Conservation (phyloP, 345 rosid species). For the Euphorbia lathyris region DNA sequence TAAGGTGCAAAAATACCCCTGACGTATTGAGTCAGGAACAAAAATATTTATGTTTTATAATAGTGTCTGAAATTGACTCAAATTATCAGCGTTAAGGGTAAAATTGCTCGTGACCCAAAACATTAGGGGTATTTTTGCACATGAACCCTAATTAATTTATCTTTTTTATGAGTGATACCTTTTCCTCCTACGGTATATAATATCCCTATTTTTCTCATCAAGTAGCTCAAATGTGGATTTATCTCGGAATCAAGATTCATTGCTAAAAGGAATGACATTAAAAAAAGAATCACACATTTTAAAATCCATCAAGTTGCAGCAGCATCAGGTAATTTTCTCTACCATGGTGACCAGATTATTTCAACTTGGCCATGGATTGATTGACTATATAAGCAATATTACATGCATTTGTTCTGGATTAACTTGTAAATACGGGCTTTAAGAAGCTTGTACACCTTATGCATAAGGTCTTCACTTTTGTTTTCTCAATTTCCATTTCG, state of each 20-base stretch:
- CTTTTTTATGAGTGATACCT: neutral
- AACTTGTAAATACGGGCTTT: neutral
- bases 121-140: no score
- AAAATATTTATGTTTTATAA: no score
- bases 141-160: no score
- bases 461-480: no score
- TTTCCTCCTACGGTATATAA: slow-evolving; percentile 18
- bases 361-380: neutral
- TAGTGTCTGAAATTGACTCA: no score
- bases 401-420: neutral
- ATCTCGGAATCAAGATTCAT: slow-evolving; percentile 69
- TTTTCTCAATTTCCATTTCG: neutral
- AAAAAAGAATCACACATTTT: slow-evolving; percentile 58
- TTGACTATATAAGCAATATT: no score
- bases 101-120: no score
- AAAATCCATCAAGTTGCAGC: slow-evolving; percentile 74
- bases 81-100: no score
- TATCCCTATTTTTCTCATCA: slow-evolving; percentile 32
- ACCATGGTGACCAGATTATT: neutral
- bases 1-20: no score
- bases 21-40: no score
- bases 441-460: neutral
- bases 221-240: slow-evolving; percentile 97
- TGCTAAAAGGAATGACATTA: slow-evolving; percentile 51
- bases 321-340: slow-evolving; percentile 49